Evolutionary conservation across 164 flowering plant genomes (phyloP).

Genomic region (Paratinospora sagittata): DNA sequence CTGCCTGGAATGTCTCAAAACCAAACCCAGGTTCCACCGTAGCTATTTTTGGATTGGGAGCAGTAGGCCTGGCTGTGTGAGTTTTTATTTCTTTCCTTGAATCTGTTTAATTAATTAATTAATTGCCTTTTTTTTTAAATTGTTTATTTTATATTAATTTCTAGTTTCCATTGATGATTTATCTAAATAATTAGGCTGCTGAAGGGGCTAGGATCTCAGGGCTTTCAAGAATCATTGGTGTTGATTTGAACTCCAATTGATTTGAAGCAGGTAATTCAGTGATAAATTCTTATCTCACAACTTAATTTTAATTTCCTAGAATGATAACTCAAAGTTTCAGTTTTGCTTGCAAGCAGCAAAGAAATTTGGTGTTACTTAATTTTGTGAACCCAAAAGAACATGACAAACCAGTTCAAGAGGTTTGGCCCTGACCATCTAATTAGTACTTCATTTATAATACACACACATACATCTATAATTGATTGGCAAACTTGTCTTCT

Average conservation of each 20-base stretch:
- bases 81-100: background rate
- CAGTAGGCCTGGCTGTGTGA: constrained; percentile 81
- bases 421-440: no score
- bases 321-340: background rate
- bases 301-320: no score
- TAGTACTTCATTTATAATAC: no score
- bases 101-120: background rate
- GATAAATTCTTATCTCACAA: no score
- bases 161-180: background rate
- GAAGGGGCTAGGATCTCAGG: constrained; percentile 79
- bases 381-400: constrained; percentile 48
- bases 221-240: constrained; percentile 72
- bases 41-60: constrained; percentile 75
- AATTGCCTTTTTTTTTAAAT: background rate
- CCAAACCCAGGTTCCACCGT: constrained; percentile 53
- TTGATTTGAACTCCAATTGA: constrained; percentile 58
- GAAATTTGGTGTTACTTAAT: constrained; percentile 49
- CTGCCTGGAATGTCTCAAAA: constrained; percentile 78
- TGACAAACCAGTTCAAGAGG: constrained; percentile 53
- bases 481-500: no score
- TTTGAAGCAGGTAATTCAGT: constrained; percentile 42
- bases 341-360: constrained; percentile 30
- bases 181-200: constrained; percentile 40
- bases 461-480: no score
- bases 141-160: background rate